These are phyloP conservation scores for Hevea brasiliensis DNA, from an alignment of 345 rosid genomes.

Conservation along the genomic window DNA sequence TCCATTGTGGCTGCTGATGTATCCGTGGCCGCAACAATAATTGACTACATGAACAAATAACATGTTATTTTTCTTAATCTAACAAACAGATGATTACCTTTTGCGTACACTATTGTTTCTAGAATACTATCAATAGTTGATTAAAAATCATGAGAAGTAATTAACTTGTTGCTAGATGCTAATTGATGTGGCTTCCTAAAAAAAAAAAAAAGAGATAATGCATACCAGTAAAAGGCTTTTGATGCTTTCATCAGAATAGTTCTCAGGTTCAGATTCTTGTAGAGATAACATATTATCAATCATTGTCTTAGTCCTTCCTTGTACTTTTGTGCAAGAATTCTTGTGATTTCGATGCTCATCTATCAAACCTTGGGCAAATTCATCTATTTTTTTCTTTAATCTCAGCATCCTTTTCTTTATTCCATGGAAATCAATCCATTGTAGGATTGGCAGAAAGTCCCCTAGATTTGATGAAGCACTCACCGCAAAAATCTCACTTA, in stretches of 20 bases:
- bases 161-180: background rate
- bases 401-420: background rate
- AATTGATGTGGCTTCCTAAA: too few species aligned
- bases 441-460: conserved; percentile 11
- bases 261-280: conserved; percentile 38
- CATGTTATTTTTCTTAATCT: background rate
- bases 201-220: background rate
- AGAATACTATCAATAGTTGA: background rate
- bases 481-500: background rate
- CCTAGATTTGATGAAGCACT: background rate
- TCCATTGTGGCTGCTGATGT: conserved; percentile 43
- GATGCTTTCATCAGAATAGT: conserved; percentile 25
- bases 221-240: conserved; percentile 19
- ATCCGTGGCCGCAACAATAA: conserved; percentile 48
- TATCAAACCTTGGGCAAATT: conserved; percentile 3
- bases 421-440: conserved; percentile 7
- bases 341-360: conserved; percentile 5
- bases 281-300: conserved; percentile 31
- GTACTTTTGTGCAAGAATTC: background rate
- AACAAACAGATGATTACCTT: background rate
- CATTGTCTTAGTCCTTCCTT: conserved; percentile 13
- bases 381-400: background rate
- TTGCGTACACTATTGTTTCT: too few species aligned
- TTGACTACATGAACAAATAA: conserved; percentile 18
- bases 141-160: background rate